Base-by-base conservation (phyloP, 1,284 basidiomycete genomes). In the Mycosarcoma maydis region DNA sequence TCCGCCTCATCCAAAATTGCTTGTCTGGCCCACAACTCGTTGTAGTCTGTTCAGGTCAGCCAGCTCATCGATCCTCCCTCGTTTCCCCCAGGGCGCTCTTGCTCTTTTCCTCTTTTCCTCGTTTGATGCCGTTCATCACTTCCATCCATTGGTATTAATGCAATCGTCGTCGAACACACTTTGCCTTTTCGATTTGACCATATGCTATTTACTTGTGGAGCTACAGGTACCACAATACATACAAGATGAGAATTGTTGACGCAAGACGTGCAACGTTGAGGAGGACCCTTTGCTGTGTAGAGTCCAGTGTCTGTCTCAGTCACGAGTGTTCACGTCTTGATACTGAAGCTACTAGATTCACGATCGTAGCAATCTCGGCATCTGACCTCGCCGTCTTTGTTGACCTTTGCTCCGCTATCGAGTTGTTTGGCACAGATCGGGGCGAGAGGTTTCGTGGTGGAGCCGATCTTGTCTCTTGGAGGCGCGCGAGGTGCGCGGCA, bases 381-480 rank as follows among this genome's bases (percentile, higher is more conserved):
- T 22, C 73, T 33, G 6, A 77, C 70, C n/a, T 69, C 61, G 6
- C 75, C 75, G 3, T 72, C 27, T 3, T 4, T 14, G 40, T 62
- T 67, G 19, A 77, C 75, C 39, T 76, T 75, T 11, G 75, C 75
- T 1, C 65, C 72, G 20, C 53, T 59, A 41, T 77, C 75, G 8
- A 77, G 50, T 19, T 47, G 38, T 38, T 77, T 77, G 0, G 65
- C 72, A 42, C 75, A 77, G 7, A 52, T 20, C 0, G 6, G 23
- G 0, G 45, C 26, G 8, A 10, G 4, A 24, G 37, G 10, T 22
- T 36, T 49, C 17, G 47, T 30, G 23, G 34, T 27, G 16, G 33
- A 20, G 9, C 30, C 36, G 4, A 26, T 16, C 1, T 24, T n/a
- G 1, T 24, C 34, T 3, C 29, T 14, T 2, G 33, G 20, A 0